These are phyloP conservation scores for Lipomyces kockii DNA, from an alignment of 805 yeast genomes.

Conservation along the genomic window DNA sequence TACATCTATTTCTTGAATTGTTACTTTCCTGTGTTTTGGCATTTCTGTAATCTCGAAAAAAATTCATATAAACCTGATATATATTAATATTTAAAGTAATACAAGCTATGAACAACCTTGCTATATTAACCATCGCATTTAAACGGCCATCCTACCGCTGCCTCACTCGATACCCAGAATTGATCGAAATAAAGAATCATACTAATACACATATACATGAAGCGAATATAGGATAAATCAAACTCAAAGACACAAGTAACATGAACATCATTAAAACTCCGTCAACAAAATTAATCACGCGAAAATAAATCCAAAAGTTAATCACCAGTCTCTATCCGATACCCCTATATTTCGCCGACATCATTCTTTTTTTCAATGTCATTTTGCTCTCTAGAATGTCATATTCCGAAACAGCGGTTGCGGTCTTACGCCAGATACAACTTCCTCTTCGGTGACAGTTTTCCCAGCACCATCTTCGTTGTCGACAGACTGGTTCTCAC, in stretches of 20 bases:
- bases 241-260: not conserved
- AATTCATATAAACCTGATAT: not conserved
- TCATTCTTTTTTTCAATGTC: not conserved
- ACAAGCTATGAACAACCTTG: conserved; percentile 5
- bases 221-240: not conserved
- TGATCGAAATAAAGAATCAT: not conserved
- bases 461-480: conserved; percentile 10
- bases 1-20: not conserved
- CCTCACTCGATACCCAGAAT: not conserved
- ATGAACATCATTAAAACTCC: not conserved
- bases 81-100: not conserved
- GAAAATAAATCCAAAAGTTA: conserved; percentile 3
- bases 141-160: not conserved
- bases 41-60: not conserved
- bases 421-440: conserved; percentile 7
- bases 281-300: conserved; percentile 7
- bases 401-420: conserved; percentile 25
- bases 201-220: conserved; percentile 1
- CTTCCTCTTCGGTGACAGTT: not conserved
- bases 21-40: too few species aligned
- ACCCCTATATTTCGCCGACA: conserved; percentile 1
- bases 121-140: not conserved
- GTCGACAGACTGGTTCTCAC: not conserved
- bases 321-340: conserved; percentile 5
- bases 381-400: conserved; percentile 17